phyloP scores from a whole-genome alignment of 257 asterid species.

The Buddleja alternifolia region DNA sequence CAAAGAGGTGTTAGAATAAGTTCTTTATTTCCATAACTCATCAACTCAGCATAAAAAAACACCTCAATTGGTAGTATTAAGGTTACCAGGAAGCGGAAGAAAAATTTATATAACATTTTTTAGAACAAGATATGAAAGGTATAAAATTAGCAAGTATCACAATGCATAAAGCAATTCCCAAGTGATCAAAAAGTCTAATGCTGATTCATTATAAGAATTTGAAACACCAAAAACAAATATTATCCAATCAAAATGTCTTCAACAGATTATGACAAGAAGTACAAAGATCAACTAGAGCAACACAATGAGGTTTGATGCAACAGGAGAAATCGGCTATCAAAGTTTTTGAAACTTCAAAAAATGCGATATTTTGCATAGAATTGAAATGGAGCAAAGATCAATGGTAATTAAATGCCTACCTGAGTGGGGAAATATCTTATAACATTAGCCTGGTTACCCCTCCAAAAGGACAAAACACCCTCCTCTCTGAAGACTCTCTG shows the following conservation, averaged over 20 bases:
- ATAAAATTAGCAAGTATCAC: not conserved
- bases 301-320: not conserved
- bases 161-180: not conserved
- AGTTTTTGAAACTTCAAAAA: not conserved
- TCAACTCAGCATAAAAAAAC: not conserved
- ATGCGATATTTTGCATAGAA: not conserved
- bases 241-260: not conserved
- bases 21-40: not conserved
- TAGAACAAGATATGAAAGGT: not conserved
- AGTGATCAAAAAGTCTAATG: not conserved
- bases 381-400: not conserved
- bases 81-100: not conserved
- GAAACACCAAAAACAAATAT: not conserved
- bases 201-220: not conserved
- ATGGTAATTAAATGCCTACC: constrained; percentile 42
- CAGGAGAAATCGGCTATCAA: not conserved
- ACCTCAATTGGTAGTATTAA: not conserved
- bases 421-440: constrained; percentile 96
- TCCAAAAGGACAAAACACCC: constrained; percentile 82
- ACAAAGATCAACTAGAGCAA: not conserved
- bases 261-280: not conserved
- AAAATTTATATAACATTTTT: not conserved
- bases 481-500: constrained; percentile 72
- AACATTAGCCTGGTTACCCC: constrained; percentile 96
- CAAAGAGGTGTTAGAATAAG: not conserved